Evolutionary conservation across 73 alveolate genomes (phyloP).

Genomic region (Paramecium sexaurelia): DNA sequence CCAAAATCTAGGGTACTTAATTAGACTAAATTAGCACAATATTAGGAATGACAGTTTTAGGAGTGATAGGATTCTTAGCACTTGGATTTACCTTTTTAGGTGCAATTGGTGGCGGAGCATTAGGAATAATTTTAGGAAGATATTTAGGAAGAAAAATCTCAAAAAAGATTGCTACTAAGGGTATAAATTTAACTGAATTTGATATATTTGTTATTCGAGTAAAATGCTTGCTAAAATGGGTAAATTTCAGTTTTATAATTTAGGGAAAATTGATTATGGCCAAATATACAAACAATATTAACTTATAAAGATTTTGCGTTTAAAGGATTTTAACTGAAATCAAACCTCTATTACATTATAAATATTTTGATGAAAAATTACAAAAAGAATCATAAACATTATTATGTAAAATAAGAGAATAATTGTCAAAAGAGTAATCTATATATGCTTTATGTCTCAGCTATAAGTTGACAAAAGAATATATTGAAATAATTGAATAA

Average conservation of each 20-base stretch:
- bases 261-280: neutral
- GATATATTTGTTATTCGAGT: slow-evolving; percentile 13
- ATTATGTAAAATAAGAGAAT: neutral
- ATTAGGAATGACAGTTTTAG: slow-evolving; percentile 27
- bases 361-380: neutral
- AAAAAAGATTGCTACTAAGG: slow-evolving; percentile 29
- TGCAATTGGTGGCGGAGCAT: slow-evolving; percentile 47
- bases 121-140: slow-evolving; percentile 34
- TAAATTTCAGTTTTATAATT: neutral
- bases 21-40: slow-evolving; percentile 1
- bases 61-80: slow-evolving; percentile 19
- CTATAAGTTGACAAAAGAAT: slow-evolving; percentile 39
- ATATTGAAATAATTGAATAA: slow-evolving; percentile 6
- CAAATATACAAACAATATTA: neutral
- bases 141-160: slow-evolving; percentile 37
- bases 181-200: slow-evolving; percentile 26
- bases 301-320: slow-evolving; percentile 16
- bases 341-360: slow-evolving; percentile 35
- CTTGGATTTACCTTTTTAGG: slow-evolving; percentile 54
- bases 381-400: neutral
- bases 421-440: neutral
- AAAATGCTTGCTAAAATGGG: slow-evolving; percentile 27
- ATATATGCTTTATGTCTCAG: neutral
- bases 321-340: slow-evolving; percentile 40
- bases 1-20: slow-evolving; percentile 3